These are phyloP conservation scores for Epichloe brachyelytri DNA, from an alignment of 2,329 filamentous ascomycete genomes.

Conservation along the genomic window DNA sequence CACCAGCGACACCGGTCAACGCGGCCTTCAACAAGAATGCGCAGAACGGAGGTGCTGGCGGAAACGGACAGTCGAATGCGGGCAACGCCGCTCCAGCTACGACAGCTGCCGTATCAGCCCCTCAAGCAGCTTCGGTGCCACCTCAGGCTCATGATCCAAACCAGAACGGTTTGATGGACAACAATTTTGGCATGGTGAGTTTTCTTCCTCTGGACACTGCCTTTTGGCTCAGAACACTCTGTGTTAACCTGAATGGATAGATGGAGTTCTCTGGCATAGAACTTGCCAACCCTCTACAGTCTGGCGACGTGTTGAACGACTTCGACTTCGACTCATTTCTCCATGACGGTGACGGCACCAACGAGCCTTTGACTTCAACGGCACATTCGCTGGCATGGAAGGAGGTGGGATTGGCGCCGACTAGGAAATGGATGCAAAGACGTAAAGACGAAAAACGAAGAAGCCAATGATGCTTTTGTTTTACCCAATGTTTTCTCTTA, in stretches of 20 bases:
- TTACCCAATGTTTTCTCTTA: conserved; percentile 12
- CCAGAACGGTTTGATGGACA: conserved; percentile 37
- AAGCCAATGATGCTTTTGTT: conserved; percentile 1
- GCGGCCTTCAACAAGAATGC: conserved; percentile 29
- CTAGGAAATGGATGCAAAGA: conserved; percentile 18
- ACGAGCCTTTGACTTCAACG: conserved; percentile 38
- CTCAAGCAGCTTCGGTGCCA: conserved; percentile 19
- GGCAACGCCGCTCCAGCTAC: conserved; percentile 7
- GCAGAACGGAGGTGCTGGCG: conserved; percentile 16
- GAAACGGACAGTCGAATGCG: conserved; percentile 15
- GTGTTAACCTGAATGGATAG: conserved; percentile 12
- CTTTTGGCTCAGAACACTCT: background rate
- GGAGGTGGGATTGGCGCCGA: conserved; percentile 45
- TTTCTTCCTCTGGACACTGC: background rate
- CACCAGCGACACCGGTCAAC: conserved; percentile 49
- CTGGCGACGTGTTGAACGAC: conserved; percentile 47
- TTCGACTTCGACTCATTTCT: conserved; percentile 59
- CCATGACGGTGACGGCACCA: conserved; percentile 36
- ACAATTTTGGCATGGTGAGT: conserved; percentile 33
- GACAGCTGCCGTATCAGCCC: conserved; percentile 14
- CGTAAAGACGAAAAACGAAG: background rate
- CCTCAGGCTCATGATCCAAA: conserved; percentile 31
- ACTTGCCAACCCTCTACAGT: conserved; percentile 40
- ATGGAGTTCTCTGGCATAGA: conserved; percentile 38
- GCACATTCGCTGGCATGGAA: conserved; percentile 39